Conservation (phyloP, 2,329 filamentous ascomycete species). For the Graphiopsis chlorocephala region DNA sequence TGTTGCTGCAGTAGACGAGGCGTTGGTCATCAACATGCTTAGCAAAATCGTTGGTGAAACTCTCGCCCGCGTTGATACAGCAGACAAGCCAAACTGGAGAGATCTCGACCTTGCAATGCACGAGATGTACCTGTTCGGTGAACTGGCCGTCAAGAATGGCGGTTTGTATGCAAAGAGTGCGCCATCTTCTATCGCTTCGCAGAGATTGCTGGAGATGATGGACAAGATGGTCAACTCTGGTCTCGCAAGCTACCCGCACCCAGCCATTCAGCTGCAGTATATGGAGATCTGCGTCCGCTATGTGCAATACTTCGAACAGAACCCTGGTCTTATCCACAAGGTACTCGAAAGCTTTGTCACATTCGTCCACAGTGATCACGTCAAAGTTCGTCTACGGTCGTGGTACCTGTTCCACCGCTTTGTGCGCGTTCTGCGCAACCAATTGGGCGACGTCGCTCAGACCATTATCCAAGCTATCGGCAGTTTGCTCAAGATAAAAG, state of each 20-base stretch:
- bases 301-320: conserved; percentile 84
- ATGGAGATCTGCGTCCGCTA: conserved; percentile 99
- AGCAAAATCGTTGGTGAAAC: conserved; percentile 85
- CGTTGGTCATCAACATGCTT: conserved; percentile 81
- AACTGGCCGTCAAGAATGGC: conserved; percentile 84
- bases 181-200: conserved; percentile 73
- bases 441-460: conserved; percentile 86
- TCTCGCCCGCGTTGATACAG: conserved; percentile 74
- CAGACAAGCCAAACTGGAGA: conserved; percentile 83
- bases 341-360: conserved; percentile 89
- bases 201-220: conserved; percentile 89
- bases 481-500: conserved; percentile 85
- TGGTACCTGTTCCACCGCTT: conserved; percentile 97
- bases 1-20: conserved; percentile 83
- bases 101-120: conserved; percentile 91
- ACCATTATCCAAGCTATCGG: conserved; percentile 86
- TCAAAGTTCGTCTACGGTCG: conserved; percentile 82
- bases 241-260: conserved; percentile 81
- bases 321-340: conserved; percentile 75
- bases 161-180: conserved; percentile 83
- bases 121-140: conserved; percentile 94
- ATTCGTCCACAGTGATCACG: conserved; percentile 82
- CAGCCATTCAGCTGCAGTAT: conserved; percentile 89
- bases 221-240: conserved; percentile 90
- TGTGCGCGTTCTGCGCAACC: conserved; percentile 78